Percentiles rank a stretch among this genome's conserved stretches.
Conservation (phyloP, 2,329 filamentous ascomycete genomes). For the Aspergillus clavatus region DNA sequence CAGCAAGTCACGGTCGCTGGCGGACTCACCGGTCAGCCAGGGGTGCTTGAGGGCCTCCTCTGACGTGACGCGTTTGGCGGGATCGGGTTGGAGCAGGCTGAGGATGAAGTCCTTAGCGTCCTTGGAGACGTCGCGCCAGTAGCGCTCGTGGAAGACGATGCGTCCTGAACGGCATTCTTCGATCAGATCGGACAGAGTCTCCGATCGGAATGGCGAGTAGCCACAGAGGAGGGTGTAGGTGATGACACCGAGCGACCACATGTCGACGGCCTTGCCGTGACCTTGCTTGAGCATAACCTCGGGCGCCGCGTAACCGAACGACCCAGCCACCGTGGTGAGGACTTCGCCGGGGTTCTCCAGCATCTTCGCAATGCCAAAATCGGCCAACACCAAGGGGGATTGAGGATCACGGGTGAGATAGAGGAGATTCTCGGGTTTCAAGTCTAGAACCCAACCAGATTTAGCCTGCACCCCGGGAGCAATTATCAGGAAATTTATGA, state of each 20-base stretch:
- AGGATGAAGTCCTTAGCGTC: slow-evolving; percentile 95
- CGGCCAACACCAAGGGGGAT: slow-evolving; percentile 86
- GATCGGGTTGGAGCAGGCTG: slow-evolving; percentile 70
- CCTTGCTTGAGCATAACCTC: slow-evolving; percentile 98
- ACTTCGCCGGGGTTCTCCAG: slow-evolving; percentile 86
- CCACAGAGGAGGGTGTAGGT: slow-evolving; percentile 97
- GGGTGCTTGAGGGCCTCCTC: slow-evolving; percentile 73
- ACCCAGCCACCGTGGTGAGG: slow-evolving; percentile 96
- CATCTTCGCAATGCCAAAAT: slow-evolving; percentile 99
- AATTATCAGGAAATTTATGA: background rate
- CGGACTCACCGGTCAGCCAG: slow-evolving; percentile 88
- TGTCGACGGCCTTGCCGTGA: slow-evolving; percentile 96
- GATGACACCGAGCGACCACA: slow-evolving; percentile 99
- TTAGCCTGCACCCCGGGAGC: background rate
- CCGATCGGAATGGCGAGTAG: slow-evolving; percentile 95
- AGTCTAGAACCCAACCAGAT: slow-evolving; percentile 54
- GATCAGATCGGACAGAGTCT: slow-evolving; percentile 87
- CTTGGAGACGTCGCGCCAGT: slow-evolving; percentile 95
- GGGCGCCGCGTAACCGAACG: slow-evolving; percentile 94
- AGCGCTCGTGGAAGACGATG: slow-evolving; percentile 93
- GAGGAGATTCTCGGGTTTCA: slow-evolving; percentile 96
- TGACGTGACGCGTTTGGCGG: slow-evolving; percentile 71
- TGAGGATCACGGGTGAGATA: slow-evolving; percentile 74
- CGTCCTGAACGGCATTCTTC: slow-evolving; percentile 82
- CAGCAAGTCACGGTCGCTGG: slow-evolving; percentile 92